Evolutionary conservation across 192 early-diverging fungal species (phyloP).

Genomic region (Backusella psychrophila): DNA sequence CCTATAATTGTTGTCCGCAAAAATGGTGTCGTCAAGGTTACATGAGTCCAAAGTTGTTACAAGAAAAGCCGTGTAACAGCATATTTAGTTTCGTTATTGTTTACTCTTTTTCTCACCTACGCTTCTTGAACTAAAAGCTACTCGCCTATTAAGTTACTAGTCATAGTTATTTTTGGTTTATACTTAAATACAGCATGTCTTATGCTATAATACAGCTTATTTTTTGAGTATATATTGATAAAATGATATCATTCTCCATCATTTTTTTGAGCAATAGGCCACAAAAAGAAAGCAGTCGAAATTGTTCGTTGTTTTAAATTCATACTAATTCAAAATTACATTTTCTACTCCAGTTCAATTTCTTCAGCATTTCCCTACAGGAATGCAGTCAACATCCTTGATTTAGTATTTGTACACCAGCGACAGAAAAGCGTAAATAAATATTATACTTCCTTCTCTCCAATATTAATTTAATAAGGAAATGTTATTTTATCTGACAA

Average conservation of each 20-base stretch:
- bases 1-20: neutral
- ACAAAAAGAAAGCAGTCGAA: neutral
- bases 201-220: neutral
- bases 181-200: neutral
- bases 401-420: neutral
- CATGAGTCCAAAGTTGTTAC: neutral
- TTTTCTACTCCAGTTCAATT: neutral
- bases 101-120: neutral
- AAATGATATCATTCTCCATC: neutral
- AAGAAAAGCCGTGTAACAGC: neutral
- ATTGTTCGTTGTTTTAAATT: neutral
- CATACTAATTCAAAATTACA: neutral
- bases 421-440: neutral
- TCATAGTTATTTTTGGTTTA: neutral
- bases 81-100: neutral
- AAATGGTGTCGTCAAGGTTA: neutral
- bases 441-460: neutral
- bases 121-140: neutral
- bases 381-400: neutral
- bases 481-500: too few relatives aligned
- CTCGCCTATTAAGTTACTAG: too few relatives aligned
- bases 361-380: neutral
- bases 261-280: neutral
- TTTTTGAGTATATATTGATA: neutral
- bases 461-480: neutral